Evolutionary conservation across 495 filamentous ascomycete genomes (phyloP).

Genomic region (Annulohypoxylon maeteangense): DNA sequence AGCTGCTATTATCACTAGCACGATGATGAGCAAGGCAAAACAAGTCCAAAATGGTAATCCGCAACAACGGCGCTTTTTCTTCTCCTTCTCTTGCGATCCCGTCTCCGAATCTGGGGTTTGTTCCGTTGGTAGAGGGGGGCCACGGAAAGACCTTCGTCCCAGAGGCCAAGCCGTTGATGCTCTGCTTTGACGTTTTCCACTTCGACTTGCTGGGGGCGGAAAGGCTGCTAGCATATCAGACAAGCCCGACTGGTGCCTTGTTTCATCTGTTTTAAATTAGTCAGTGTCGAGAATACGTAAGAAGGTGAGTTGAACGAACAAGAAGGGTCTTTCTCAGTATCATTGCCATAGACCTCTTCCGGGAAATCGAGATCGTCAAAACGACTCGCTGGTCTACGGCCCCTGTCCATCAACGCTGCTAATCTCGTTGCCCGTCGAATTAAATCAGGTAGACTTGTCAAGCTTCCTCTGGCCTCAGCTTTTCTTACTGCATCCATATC

Average conservation of each 20-base stretch:
- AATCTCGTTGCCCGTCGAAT: slow-evolving; percentile 88
- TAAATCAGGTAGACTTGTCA: slow-evolving; percentile 91
- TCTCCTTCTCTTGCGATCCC: slow-evolving; percentile 34
- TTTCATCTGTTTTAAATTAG: slow-evolving; percentile 48
- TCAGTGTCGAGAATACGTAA: slow-evolving; percentile 40
- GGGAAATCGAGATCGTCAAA: slow-evolving; percentile 63
- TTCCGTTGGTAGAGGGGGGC: slow-evolving; percentile 28
- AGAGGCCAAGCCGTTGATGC: slow-evolving; percentile 57
- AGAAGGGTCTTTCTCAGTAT: slow-evolving; percentile 52
- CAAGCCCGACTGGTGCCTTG: slow-evolving; percentile 68
- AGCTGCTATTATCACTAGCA: slow-evolving; percentile 81
- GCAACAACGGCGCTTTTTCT: slow-evolving; percentile 64
- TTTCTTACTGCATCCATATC: slow-evolving; percentile 82
- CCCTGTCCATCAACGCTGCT: slow-evolving; percentile 87
- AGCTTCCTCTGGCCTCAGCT: slow-evolving; percentile 82
- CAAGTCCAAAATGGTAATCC: slow-evolving; percentile 87
- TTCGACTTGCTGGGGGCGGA: slow-evolving; percentile 77
- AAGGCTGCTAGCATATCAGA: slow-evolving; percentile 94
- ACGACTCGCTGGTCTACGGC: slow-evolving; percentile 78
- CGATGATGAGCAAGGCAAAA: slow-evolving; percentile 71
- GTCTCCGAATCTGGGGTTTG: slow-evolving; percentile 30
- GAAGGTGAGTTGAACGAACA: slow-evolving; percentile 44
- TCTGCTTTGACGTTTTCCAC: slow-evolving; percentile 53
- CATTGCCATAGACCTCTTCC: slow-evolving; percentile 47
- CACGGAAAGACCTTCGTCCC: slow-evolving; percentile 46